A percentile compares a stretch with the other conserved stretches of the same genome.
Evolutionary conservation across 352 stramenopile species (phyloP).

Genomic region (Phytophthora sp.): DNA sequence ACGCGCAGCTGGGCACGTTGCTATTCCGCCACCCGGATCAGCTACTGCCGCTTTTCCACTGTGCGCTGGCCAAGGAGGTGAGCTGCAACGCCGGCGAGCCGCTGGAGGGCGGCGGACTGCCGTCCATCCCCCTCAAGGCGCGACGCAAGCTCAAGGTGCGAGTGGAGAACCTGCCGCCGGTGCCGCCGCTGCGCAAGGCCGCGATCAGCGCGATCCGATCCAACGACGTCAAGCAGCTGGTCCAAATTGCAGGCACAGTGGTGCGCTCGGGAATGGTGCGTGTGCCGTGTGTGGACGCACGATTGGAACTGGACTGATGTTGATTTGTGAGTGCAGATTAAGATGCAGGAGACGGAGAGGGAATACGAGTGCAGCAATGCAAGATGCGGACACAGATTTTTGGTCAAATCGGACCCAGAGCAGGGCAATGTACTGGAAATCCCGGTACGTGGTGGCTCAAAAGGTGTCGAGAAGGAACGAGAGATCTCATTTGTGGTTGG

Average conservation of each 20-base stretch:
- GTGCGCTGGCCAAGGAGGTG: constrained; percentile 69
- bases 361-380: constrained; percentile 88
- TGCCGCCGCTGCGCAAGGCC: constrained; percentile 81
- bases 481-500: too few species aligned
- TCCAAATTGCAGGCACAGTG: constrained; percentile 89
- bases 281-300: neutral
- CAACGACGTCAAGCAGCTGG: constrained; percentile 89
- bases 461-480: neutral
- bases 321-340: constrained; percentile 48
- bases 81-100: constrained; percentile 22
- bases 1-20: constrained; percentile 82
- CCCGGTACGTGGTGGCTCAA: constrained; percentile 57
- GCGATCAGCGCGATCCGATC: constrained; percentile 91
- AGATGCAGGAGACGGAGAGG: constrained; percentile 93
- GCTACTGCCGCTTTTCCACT: constrained; percentile 89
- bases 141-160: constrained; percentile 82
- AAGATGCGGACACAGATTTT: constrained; percentile 79
- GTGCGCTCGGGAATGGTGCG: constrained; percentile 88
- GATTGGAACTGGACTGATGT: neutral
- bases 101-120: constrained; percentile 22
- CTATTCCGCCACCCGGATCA: constrained; percentile 90
- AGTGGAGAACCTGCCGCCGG: constrained; percentile 91
- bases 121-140: constrained; percentile 40
- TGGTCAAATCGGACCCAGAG: constrained; percentile 90
- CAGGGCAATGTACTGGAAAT: constrained; percentile 90